These are phyloP conservation scores for Eucalyptus regnans DNA, from an alignment of 345 rosid genomes.

Conservation along the genomic window DNA sequence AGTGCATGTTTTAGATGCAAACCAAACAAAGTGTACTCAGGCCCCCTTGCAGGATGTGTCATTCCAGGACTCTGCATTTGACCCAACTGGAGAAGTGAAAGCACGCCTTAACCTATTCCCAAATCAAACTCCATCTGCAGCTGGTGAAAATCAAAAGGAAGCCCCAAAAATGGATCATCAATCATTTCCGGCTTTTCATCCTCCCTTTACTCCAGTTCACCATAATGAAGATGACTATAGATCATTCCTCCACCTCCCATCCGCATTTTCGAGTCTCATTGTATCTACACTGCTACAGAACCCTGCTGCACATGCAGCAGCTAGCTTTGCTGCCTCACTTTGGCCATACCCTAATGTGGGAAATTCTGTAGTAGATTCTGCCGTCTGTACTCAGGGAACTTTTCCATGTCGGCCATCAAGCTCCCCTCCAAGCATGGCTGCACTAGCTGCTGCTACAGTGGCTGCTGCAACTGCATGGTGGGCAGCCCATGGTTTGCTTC, in stretches of 20 bases:
- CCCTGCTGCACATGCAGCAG: conserved; percentile 81
- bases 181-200: conserved; percentile 44
- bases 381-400: conserved; percentile 23
- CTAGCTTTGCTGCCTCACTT: conserved; percentile 68
- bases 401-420: conserved; percentile 27
- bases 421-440: conserved; percentile 52
- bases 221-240: conserved; percentile 54
- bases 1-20: conserved; percentile 52
- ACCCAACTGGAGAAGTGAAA: conserved; percentile 29
- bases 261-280: conserved; percentile 64
- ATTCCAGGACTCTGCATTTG: conserved; percentile 6
- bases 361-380: conserved; percentile 30
- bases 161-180: conserved; percentile 25
- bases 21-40: conserved; percentile 24
- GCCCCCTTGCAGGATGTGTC: conserved; percentile 32
- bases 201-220: conserved; percentile 25
- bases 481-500: conserved; percentile 88
- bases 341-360: conserved; percentile 61
- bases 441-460: conserved; percentile 81
- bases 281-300: conserved; percentile 65
- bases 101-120: conserved; percentile 19
- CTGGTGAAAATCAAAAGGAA: conserved; percentile 31
- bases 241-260: conserved; percentile 62
- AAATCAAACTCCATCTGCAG: conserved; percentile 44
- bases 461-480: conserved; percentile 99